A percentile compares a stretch with the other conserved stretches of the same genome.
phyloP scores from a whole-genome alignment of 2,329 filamentous ascomycete species.

The Coniella vitis region DNA sequence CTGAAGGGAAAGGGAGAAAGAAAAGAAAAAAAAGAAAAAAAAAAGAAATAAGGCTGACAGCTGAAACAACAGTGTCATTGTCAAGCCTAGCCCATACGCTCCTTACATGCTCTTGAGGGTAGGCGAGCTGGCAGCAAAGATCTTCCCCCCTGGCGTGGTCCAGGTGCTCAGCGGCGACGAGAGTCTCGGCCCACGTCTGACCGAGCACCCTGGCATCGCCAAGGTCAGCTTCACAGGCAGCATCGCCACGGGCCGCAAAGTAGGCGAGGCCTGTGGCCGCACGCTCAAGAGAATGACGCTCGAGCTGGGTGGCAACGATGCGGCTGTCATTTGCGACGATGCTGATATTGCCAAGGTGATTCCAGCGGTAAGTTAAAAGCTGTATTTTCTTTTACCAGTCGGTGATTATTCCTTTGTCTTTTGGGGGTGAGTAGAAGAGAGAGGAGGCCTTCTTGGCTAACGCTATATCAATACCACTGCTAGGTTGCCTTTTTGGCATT shows the following conservation, averaged over 20 bases:
- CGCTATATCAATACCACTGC: too few relatives aligned
- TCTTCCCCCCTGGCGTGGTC: slow-evolving; percentile 58
- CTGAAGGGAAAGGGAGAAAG: too few relatives aligned
- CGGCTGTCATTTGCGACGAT: slow-evolving; percentile 37
- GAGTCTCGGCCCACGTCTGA: slow-evolving; percentile 51
- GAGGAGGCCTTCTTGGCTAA: too few relatives aligned
- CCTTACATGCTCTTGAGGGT: slow-evolving; percentile 53
- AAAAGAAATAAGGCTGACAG: slow-evolving; percentile 17
- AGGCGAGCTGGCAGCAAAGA: slow-evolving; percentile 48
- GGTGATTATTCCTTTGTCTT: neutral
- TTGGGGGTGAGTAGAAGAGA: too few relatives aligned
- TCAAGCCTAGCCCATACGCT: slow-evolving; percentile 53
- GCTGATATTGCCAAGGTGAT: slow-evolving; percentile 35
- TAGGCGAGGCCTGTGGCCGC: slow-evolving; percentile 34
- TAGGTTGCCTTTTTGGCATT: slow-evolving; percentile 42
- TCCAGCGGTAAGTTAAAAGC: slow-evolving; percentile 11
- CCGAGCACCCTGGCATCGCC: slow-evolving; percentile 50
- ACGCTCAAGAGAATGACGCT: slow-evolving; percentile 42
- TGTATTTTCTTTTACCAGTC: neutral
- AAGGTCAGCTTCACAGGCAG: slow-evolving; percentile 62
- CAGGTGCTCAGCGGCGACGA: slow-evolving; percentile 56
- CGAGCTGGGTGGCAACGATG: slow-evolving; percentile 31
- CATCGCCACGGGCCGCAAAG: slow-evolving; percentile 27
- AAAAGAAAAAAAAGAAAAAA: neutral
- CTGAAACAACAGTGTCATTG: slow-evolving; percentile 38